Conservation (phyloP, 106 monocot species). For the Allium fistulosum region DNA sequence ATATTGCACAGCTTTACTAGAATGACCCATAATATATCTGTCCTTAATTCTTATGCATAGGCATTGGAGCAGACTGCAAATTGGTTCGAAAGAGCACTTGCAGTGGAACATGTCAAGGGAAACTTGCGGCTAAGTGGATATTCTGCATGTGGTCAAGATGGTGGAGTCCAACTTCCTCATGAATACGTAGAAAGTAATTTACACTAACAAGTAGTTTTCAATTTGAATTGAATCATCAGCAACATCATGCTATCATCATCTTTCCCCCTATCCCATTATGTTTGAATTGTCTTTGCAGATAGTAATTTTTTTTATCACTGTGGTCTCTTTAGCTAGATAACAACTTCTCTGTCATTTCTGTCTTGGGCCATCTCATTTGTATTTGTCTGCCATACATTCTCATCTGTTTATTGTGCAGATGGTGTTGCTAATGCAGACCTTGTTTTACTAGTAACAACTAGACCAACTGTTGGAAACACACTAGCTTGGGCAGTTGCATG, state of each 20-base stretch:
- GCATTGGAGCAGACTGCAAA: conserved; percentile 86
- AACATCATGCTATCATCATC: too few relatives aligned
- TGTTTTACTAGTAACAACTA: conserved; percentile 93
- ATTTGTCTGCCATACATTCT: conserved; percentile 2
- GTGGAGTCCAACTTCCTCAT: conserved; percentile 96
- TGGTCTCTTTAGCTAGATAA: neutral
- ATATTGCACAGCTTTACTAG: neutral
- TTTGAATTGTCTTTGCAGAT: too few relatives aligned
- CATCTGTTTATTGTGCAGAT: conserved; percentile 36
- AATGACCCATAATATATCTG: neutral
- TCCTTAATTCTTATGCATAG: conserved; percentile 15
- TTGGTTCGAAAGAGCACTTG: conserved; percentile 84
- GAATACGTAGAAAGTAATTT: conserved; percentile 81
- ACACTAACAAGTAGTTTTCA: neutral
- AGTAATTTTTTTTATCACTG: too few relatives aligned
- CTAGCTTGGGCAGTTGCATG: conserved; percentile 99
- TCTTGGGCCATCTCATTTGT: neutral
- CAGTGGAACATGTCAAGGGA: conserved; percentile 94
- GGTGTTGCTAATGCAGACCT: conserved; percentile 87
- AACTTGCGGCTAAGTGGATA: conserved; percentile 94
- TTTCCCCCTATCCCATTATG: too few relatives aligned
- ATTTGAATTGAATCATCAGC: neutral
- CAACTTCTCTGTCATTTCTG: neutral
- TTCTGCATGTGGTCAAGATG: conserved; percentile 99
- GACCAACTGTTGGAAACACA: conserved; percentile 96